Base-by-base conservation (phyloP, 352 stramenopile genomes). In the Phytophthora uliginosa region DNA sequence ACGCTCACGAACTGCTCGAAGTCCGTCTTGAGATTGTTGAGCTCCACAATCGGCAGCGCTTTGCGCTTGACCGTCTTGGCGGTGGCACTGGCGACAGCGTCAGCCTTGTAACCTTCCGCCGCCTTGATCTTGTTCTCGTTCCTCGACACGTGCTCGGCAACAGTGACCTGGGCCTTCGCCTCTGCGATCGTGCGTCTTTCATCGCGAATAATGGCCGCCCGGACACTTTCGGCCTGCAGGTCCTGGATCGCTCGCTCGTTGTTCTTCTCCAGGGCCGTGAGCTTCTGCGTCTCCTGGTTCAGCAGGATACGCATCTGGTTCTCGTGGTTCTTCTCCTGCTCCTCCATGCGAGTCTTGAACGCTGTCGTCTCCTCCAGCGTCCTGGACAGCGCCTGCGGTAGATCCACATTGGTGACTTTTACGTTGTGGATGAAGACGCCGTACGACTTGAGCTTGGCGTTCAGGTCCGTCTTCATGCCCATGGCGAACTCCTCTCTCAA, bases 291-390 rank as follows among this genome's bases (percentile, higher is more conserved):
- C 50, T 95, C 90, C 68, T 96, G 81, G 55, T 97, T 95, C 33
- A 96, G 57, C 18, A 97, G 60, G 17, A 94, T 93, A 26, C 91
- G 82, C 74, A 95, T 71, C 20, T 89, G 86, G 77, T 95, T 97
- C 78, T 96, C 88, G 62, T 97, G 88, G 63, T 94, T 95, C 79
- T 97, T 97, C 69, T 96, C 89, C 67, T 95, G 88, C 74, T 97
- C 89, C 51, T 93, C 85, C 85, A 97, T 97, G 26, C 86, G 81
- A 8, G 89, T 95, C 80, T 97, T 95, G 76, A 96, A 95, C 18
- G 85, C 86, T 13, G 89, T 94, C 34, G 88, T 95, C 51, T 90
- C 83, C 61, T 97, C 91, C 18, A 97, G 79, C 17, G 81, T 92
- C 22, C 71, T 66, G 8, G 87, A 95, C 5, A 97, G 73, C 28